A percentile compares a stretch with the other conserved stretches of the same genome.
These are phyloP conservation scores for Mycotypha africana DNA, from an alignment of 371 early-diverging fungal species.

Conservation along the genomic window DNA sequence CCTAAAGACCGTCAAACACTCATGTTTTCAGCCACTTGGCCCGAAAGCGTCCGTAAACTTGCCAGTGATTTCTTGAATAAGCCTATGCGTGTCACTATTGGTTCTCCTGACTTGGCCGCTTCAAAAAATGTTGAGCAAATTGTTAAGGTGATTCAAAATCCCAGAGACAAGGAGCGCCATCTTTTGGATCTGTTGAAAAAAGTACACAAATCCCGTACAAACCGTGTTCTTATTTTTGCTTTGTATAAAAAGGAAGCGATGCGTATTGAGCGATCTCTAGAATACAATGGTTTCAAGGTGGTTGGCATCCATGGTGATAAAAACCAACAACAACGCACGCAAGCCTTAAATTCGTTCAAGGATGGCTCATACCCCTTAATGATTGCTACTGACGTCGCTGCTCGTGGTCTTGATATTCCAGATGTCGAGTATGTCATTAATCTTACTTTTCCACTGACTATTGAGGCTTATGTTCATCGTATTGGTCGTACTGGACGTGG, in stretches of 20 bases:
- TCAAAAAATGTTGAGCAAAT: slow-evolving; percentile 90
- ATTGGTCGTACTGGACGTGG: slow-evolving; percentile 97
- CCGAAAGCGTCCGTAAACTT: slow-evolving; percentile 78
- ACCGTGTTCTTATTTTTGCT: slow-evolving; percentile 87
- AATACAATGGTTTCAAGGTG: slow-evolving; percentile 76
- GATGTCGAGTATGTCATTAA: slow-evolving; percentile 98
- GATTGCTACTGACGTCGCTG: slow-evolving; percentile 94
- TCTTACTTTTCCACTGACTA: slow-evolving; percentile 94
- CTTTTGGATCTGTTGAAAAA: slow-evolving; percentile 76
- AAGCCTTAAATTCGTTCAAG: slow-evolving; percentile 69
- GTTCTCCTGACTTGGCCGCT: slow-evolving; percentile 88
- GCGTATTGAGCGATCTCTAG: slow-evolving; percentile 68
- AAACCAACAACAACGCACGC: slow-evolving; percentile 64
- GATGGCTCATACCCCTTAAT: slow-evolving; percentile 69
- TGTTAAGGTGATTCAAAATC: slow-evolving; percentile 74
- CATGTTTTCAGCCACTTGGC: slow-evolving; percentile 84
- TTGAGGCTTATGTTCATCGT: slow-evolving; percentile 92
- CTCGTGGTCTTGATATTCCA: slow-evolving; percentile 96
- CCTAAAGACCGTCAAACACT: slow-evolving; percentile 74
- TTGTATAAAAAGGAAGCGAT: slow-evolving; percentile 94
- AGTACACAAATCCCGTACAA: slow-evolving; percentile 73
- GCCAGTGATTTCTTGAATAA: slow-evolving; percentile 76
- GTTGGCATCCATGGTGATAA: slow-evolving; percentile 85
- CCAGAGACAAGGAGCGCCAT: slow-evolving; percentile 73
- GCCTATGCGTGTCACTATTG: slow-evolving; percentile 91